Evolutionary conservation across 768 basidiomycete species (phyloP).

Genomic region (Tulasnella sp.): DNA sequence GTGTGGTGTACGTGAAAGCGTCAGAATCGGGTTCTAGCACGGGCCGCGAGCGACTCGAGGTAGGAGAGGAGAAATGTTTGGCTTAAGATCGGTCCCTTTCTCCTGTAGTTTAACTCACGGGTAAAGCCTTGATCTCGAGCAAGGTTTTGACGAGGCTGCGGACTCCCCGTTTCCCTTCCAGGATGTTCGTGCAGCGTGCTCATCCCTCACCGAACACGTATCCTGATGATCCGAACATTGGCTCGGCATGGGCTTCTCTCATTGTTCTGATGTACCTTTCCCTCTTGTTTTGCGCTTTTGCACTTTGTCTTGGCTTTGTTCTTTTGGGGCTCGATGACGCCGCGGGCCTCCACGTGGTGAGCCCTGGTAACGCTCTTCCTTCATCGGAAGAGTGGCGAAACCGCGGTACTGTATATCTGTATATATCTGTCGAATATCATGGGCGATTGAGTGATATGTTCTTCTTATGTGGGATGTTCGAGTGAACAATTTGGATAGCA

Average conservation of each 20-base stretch:
- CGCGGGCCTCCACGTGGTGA: no score
- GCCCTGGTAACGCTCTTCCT: no score
- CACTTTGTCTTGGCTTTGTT: not conserved
- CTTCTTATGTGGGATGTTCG: no score
- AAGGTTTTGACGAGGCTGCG: not conserved
- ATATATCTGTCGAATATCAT: no score
- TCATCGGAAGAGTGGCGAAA: no score
- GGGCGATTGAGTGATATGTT: no score
- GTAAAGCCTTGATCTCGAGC: not conserved
- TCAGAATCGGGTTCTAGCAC: not conserved
- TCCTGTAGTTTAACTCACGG: not conserved
- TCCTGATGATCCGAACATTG: not conserved
- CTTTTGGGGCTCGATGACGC: no score
- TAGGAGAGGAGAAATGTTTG: not conserved
- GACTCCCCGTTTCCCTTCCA: not conserved
- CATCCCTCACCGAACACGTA: not conserved
- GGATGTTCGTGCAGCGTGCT: not conserved
- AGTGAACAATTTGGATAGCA: no score
- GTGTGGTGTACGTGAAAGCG: not conserved
- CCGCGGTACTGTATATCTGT: no score
- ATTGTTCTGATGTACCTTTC: not conserved
- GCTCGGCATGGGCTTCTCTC: not conserved
- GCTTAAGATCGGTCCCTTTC: not conserved
- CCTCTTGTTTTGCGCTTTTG: not conserved
- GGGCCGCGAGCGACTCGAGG: not conserved